These are phyloP conservation scores for Chenopodium album DNA, from an alignment of 148 eudicot species.

Conservation along the genomic window DNA sequence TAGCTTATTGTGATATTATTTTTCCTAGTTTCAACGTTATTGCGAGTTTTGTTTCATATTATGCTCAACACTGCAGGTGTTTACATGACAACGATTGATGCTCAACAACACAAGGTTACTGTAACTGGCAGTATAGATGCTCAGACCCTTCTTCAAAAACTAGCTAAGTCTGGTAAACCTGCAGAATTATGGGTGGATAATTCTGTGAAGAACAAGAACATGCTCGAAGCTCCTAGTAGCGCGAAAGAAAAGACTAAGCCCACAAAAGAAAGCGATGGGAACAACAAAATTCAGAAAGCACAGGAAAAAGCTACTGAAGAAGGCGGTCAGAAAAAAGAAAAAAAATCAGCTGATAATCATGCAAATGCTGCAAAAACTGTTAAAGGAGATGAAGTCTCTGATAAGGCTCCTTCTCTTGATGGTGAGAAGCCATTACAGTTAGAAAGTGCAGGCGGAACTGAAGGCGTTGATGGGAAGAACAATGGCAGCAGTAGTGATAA, in stretches of 20 bases:
- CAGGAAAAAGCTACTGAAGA: constrained; percentile 3
- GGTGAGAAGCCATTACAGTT: constrained; percentile 5
- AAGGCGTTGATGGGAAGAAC: constrained; percentile 6
- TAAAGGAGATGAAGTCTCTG: not conserved
- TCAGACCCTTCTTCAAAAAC: constrained; percentile 63
- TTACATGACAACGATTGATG: constrained; percentile 55
- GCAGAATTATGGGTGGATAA: constrained; percentile 61
- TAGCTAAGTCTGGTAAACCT: constrained; percentile 66
- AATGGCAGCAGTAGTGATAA: constrained; percentile 12
- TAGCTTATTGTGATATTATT: not conserved
- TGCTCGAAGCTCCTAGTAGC: constrained; percentile 31
- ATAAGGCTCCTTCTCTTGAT: constrained; percentile 4
- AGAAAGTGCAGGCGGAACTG: not conserved
- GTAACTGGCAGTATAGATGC: constrained; percentile 70
- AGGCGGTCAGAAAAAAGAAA: constrained; percentile 17
- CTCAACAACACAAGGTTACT: constrained; percentile 62
- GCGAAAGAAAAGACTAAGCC: constrained; percentile 26
- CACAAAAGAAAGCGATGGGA: not conserved
- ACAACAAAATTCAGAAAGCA: not conserved
- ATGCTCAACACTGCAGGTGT: constrained; percentile 54
- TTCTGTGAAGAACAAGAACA: constrained; percentile 22
- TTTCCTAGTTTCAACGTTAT: not conserved
- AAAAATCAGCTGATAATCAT: constrained; percentile 13
- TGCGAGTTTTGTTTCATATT: not conserved
- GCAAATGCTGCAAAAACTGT: not conserved